Evolutionary conservation across 2,329 filamentous ascomycete species (phyloP), one percentile per base, ranked within the genome.

Genomic region (Annulohypoxylon truncatum): DNA sequence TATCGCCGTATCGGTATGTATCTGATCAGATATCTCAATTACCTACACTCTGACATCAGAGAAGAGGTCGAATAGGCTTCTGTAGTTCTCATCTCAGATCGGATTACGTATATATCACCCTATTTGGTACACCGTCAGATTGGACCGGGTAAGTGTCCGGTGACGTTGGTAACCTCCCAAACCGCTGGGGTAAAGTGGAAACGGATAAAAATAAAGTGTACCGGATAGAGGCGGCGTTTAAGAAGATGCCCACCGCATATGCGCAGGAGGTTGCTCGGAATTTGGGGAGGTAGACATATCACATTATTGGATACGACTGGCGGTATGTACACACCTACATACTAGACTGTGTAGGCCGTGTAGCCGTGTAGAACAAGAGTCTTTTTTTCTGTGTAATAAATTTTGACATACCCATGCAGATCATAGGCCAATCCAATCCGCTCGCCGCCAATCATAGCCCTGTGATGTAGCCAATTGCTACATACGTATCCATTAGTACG

Each of bases 301-400:
- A 57, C 59, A 56, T 62, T 58, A 50, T 56, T 62, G 46, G 22
- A 40, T 28, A 28, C 15, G 40, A 57, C 33, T 51, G 35, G 60
- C 60, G 60, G 60, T 63, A 58, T 53, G 53, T 53, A 50, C 2
- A 33, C 9, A n/a, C n/a, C n/a, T n/a, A n/a, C n/a, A n/a, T n/a
- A n/a, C n/a, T n/a, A n/a, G n/a, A n/a, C n/a, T n/a, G 26, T n/a
- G 47, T 38, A 38, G 33, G 33, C 33, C 33, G 33, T 40, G 35
- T 9, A 40, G 38, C 38, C 38, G 15, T 42, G 38, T 22, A 38
- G 44, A 29, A 48, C n/a, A 20, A 10, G 18, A 15, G 51, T 38
- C 9, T 38, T 35, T 53, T 31, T 31, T 44, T 22, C 24, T 53
- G 48, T 40, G 24, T 48, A 42, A 47, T 46, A 50, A 26, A 52